A percentile compares a stretch with the other conserved stretches of the same genome.
Evolutionary conservation across 163 green algal species (phyloP).

Genomic region (Prototheca cutis): DNA sequence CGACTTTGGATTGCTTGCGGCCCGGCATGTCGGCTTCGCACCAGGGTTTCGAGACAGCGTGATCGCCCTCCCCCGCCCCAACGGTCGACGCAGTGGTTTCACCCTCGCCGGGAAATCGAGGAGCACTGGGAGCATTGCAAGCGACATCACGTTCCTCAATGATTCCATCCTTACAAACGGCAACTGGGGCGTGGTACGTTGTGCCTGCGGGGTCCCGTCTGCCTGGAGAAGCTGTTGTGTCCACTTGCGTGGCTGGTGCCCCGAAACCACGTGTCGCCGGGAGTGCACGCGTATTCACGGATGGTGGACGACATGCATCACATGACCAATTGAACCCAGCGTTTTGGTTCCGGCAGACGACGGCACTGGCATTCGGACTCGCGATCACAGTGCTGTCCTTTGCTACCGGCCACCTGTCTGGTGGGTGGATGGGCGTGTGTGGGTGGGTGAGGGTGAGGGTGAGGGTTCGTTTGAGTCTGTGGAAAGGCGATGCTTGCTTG

Average conservation of each 20-base stretch:
- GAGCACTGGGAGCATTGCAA: no score
- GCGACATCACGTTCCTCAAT: neutral
- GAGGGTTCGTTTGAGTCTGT: neutral
- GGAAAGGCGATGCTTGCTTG: neutral
- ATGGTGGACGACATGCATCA: no score
- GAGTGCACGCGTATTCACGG: no score
- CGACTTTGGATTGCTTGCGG: neutral
- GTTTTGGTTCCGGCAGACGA: constrained; percentile 10
- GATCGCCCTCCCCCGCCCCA: neutral
- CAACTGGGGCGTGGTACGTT: constrained; percentile 9
- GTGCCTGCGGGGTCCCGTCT: no score
- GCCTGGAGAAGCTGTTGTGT: no score
- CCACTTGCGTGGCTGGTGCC: no score
- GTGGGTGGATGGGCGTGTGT: neutral
- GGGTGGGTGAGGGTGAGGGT: neutral
- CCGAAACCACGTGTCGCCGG: no score
- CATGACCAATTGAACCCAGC: no score
- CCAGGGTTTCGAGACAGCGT: neutral
- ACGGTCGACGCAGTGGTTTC: constrained; percentile 4
- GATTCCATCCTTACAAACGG: constrained; percentile 3
- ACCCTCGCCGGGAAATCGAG: neutral
- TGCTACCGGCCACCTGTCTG: constrained; percentile 15
- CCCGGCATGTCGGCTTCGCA: no score
- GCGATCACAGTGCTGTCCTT: constrained; percentile 26
- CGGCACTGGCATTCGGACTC: constrained; percentile 21